A percentile compares a stretch with the other conserved stretches of the same genome.
These are phyloP conservation scores for Leccinum glutinopallens DNA, from an alignment of 1,284 basidiomycete species.

Conservation along the genomic window DNA sequence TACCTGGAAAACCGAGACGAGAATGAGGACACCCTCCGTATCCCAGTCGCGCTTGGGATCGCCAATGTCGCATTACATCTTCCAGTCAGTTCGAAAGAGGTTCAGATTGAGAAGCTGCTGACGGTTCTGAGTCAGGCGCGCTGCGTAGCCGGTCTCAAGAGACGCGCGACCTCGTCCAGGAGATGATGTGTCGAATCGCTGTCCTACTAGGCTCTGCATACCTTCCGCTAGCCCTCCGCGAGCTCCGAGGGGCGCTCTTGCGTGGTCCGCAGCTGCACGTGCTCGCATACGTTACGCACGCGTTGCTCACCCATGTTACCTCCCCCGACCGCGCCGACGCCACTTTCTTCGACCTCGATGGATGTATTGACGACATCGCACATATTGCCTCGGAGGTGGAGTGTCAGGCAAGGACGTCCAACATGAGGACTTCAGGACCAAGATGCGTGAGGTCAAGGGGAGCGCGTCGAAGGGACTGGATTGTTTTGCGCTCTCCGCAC, in stretches of 20 bases:
- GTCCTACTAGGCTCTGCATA: conserved; percentile 75
- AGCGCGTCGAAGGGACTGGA: conserved; percentile 83
- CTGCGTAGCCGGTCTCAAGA: conserved; percentile 93
- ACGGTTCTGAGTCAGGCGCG: conserved; percentile 83
- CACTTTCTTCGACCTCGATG: conserved; percentile 69
- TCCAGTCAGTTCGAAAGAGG: conserved; percentile 66
- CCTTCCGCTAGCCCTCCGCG: conserved; percentile 75
- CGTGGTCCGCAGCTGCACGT: conserved; percentile 96
- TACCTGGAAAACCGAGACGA: conserved; percentile 87
- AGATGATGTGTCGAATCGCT: conserved; percentile 84
- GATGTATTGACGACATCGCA: conserved; percentile 76
- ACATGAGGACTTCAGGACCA: conserved; percentile 92
- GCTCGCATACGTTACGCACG: conserved; percentile 84
- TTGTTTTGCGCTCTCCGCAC: conserved; percentile 81
- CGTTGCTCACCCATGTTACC: conserved; percentile 82
- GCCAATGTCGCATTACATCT: conserved; percentile 84
- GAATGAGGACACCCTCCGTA: conserved; percentile 81
- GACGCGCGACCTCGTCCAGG: conserved; percentile 86
- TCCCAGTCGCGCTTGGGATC: conserved; percentile 90
- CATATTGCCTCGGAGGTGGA: conserved; percentile 92
- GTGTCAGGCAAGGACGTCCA: conserved; percentile 90
- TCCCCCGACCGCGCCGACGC: conserved; percentile 47
- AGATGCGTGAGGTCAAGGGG: conserved; percentile 86
- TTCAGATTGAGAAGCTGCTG: conserved; percentile 79
- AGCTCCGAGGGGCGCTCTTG: conserved; percentile 80